Percentiles rank a stretch among this genome's conserved stretches.
Conservation (phyloP, 1,284 basidiomycete genomes). For the Boletellus deceptivus region DNA sequence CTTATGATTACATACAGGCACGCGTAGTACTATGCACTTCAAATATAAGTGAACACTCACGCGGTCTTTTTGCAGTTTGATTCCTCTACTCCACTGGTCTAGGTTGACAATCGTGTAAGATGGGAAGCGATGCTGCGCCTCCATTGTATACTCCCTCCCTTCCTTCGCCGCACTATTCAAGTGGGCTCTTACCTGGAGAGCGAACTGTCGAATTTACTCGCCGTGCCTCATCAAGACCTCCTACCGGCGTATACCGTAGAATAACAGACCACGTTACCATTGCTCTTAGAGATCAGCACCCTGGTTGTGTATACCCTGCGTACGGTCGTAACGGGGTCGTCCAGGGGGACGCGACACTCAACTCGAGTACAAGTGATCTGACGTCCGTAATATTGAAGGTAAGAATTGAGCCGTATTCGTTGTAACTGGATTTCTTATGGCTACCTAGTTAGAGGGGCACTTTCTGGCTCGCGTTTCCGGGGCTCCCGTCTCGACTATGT, state of each 20-base stretch:
- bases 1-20: too few species aligned
- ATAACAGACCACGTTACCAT: slow-evolving; percentile 33
- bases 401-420: neutral
- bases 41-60: too few species aligned
- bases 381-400: slow-evolving; percentile 29
- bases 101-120: slow-evolving; percentile 1
- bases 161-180: slow-evolving; percentile 29
- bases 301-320: slow-evolving; percentile 21
- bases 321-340: slow-evolving; percentile 25
- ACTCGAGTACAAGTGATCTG: slow-evolving; percentile 4
- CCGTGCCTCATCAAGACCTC: slow-evolving; percentile 4
- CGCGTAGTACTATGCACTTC: too few species aligned
- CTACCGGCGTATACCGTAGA: slow-evolving; percentile 27
- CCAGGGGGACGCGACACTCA: slow-evolving; percentile 24
- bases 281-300: slow-evolving; percentile 23
- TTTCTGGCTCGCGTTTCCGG: slow-evolving; percentile 18
- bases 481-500: slow-evolving; percentile 10
- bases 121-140: slow-evolving; percentile 16
- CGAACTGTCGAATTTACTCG: slow-evolving; percentile 19
- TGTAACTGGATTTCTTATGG: slow-evolving; percentile 1
- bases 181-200: slow-evolving; percentile 25
- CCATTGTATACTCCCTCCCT: slow-evolving; percentile 23
- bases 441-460: slow-evolving; percentile 27
- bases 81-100: neutral
- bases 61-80: neutral